phyloP scores from a whole-genome alignment of 768 basidiomycete species.

The Tricholoma terreum region DNA sequence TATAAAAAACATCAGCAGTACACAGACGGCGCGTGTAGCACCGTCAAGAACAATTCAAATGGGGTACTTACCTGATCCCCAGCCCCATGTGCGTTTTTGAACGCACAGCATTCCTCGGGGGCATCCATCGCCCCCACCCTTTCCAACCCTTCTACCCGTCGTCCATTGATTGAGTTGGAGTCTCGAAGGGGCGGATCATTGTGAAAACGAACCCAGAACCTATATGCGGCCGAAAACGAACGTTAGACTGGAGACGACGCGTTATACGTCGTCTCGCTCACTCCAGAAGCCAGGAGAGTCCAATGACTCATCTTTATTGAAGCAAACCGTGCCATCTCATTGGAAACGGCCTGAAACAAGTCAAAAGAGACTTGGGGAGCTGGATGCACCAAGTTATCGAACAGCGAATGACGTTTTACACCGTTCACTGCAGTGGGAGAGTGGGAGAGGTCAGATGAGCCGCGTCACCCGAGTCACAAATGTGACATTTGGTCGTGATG shows the following conservation, averaged over 20 bases:
- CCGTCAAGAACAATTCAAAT: neutral
- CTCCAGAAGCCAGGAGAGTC: neutral
- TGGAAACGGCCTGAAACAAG: neutral
- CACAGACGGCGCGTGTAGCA: neutral
- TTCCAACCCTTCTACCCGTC: neutral
- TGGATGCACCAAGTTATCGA: conserved; percentile 1
- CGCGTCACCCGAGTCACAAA: neutral
- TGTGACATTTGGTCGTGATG: neutral
- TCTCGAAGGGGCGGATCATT: neutral
- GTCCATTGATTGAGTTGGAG: neutral
- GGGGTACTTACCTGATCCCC: neutral
- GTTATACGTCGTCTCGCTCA: neutral
- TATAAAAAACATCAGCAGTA: neutral
- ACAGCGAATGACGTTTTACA: neutral
- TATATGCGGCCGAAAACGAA: neutral
- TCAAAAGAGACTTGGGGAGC: conserved; percentile 1
- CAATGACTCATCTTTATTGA: conserved; percentile 1
- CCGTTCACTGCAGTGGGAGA: neutral
- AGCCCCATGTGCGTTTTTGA: neutral
- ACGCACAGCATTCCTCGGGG: neutral
- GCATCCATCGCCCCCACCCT: neutral
- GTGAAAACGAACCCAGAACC: neutral
- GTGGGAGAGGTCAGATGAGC: neutral
- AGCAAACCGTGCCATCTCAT: neutral
- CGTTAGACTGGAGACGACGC: neutral